A percentile compares a stretch with the other conserved stretches of the same genome.
phyloP scores from a whole-genome alignment of 169 alveolate species.

The Cryptosporidium parvum region DNA sequence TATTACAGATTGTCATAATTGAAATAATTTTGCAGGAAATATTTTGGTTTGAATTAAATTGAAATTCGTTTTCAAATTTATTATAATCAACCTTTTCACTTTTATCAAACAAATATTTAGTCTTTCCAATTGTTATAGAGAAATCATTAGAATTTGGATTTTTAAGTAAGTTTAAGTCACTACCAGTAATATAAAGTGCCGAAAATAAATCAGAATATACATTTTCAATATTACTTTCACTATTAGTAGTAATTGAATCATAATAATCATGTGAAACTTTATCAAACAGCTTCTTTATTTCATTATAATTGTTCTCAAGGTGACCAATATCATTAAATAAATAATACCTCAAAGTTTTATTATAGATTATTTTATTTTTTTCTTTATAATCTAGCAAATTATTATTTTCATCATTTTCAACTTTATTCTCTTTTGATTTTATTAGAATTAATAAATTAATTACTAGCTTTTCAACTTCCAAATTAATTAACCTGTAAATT shows the following conservation, averaged over 20 bases:
- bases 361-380: not conserved
- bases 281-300: not conserved
- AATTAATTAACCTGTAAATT: slow-evolving; percentile 14
- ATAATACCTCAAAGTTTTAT: slow-evolving; percentile 18
- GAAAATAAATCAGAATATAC: not conserved
- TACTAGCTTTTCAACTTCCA: slow-evolving; percentile 31
- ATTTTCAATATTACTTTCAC: not conserved
- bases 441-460: not conserved
- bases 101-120: not conserved
- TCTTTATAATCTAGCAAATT: not conserved
- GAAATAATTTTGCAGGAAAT: not conserved
- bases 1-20: not conserved
- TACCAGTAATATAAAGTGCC: slow-evolving; percentile 31
- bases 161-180: slow-evolving; percentile 19
- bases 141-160: slow-evolving; percentile 8
- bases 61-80: not conserved
- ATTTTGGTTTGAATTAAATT: not conserved
- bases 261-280: not conserved
- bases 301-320: slow-evolving; percentile 1
- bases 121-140: slow-evolving; percentile 1
- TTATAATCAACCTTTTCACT: not conserved
- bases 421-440: not conserved
- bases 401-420: not conserved
- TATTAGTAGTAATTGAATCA: not conserved
- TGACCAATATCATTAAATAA: slow-evolving; percentile 16